phyloP scores from a whole-genome alignment of 129 eudicot species.

The Tagetes erecta region DNA sequence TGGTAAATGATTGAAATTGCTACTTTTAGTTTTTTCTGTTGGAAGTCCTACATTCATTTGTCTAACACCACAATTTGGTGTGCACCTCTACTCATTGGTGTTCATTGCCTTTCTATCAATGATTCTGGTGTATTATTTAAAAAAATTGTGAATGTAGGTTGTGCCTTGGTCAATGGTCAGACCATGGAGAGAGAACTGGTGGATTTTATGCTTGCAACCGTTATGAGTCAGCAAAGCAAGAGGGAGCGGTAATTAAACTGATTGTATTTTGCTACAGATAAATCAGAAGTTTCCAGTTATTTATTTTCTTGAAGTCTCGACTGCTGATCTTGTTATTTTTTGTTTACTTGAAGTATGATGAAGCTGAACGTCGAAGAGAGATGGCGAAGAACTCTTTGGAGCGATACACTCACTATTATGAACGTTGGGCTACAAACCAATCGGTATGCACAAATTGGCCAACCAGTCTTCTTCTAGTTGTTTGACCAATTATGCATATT shows the following conservation, averaged over 20 bases:
- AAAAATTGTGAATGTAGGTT: constrained; percentile 51
- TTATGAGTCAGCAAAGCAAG: constrained; percentile 81
- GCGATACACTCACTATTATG: constrained; percentile 95
- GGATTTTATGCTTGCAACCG: constrained; percentile 98
- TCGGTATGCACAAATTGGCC: constrained; percentile 52
- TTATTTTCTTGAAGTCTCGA: background rate
- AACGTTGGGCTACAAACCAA: constrained; percentile 98
- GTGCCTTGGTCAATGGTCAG: constrained; percentile 96
- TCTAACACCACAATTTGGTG: background rate
- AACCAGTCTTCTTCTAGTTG: background rate
- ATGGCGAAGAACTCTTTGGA: constrained; percentile 98
- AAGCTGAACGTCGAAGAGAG: constrained; percentile 81
- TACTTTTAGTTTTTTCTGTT: background rate
- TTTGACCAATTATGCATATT: constrained; percentile 14
- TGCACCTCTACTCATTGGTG: constrained; percentile 16
- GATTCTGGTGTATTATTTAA: background rate
- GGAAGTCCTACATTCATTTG: background rate
- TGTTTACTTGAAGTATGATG: constrained; percentile 61
- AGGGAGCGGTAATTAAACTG: constrained; percentile 67
- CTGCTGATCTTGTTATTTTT: constrained; percentile 1
- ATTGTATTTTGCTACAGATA: constrained; percentile 10
- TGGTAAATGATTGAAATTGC: background rate
- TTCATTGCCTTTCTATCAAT: constrained; percentile 18
- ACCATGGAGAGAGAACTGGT: constrained; percentile 99
- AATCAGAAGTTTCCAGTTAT: background rate